phyloP scores from a whole-genome alignment of 345 rosid species.

The Microcos paniculata region DNA sequence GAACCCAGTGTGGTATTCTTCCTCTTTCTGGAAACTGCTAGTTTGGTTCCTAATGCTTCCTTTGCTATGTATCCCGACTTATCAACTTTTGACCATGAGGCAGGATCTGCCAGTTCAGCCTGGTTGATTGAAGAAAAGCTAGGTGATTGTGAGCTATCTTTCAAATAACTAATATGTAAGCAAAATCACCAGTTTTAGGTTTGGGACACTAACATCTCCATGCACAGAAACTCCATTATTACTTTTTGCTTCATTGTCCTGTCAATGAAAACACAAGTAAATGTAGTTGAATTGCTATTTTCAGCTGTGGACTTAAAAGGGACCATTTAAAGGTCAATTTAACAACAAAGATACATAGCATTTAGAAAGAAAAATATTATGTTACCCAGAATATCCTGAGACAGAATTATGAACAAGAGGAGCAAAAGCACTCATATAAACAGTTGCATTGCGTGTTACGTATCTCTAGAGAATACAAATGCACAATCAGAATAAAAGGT shows the following conservation, averaged over 20 bases:
- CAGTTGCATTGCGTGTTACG: not conserved
- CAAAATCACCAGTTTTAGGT: slow-evolving; percentile 30
- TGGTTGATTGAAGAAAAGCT: slow-evolving; percentile 41
- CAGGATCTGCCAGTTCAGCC: slow-evolving; percentile 66
- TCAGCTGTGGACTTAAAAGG: not conserved
- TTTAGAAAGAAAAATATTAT: not conserved
- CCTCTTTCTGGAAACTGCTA: slow-evolving; percentile 55
- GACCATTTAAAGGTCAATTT: not conserved
- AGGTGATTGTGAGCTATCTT: slow-evolving; percentile 21
- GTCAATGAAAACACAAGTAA: slow-evolving; percentile 30
- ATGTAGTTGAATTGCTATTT: not conserved
- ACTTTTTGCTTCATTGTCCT: slow-evolving; percentile 66
- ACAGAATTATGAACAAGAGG: not conserved
- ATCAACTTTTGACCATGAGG: slow-evolving; percentile 66
- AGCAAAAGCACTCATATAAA: not conserved
- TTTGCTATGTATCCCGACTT: slow-evolving; percentile 70
- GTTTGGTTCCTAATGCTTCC: slow-evolving; percentile 60
- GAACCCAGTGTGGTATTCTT: slow-evolving; percentile 66
- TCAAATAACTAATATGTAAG: slow-evolving; percentile 28
- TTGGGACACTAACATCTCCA: slow-evolving; percentile 58
- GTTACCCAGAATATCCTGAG: not conserved
- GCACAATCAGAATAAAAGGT: slow-evolving; percentile 5
- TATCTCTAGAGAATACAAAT: slow-evolving; percentile 8
- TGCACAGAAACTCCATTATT: slow-evolving; percentile 42
- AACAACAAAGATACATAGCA: not conserved